These are phyloP conservation scores for Aaosphaeria arxii DNA, from an alignment of 2,329 filamentous ascomycete species.

Conservation along the genomic window DNA sequence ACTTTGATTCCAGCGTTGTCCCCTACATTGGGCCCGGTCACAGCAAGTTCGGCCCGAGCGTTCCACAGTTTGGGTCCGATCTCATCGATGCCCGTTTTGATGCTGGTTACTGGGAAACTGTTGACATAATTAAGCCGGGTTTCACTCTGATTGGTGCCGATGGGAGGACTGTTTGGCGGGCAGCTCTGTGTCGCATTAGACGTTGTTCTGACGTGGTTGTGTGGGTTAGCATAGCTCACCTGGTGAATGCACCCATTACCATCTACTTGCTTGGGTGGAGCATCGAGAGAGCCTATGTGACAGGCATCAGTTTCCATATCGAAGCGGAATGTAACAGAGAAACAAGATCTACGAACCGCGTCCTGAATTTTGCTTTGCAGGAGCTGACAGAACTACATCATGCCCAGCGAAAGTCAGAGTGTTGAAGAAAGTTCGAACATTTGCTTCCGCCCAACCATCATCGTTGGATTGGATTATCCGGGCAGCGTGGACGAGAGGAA, in stretches of 20 bases:
- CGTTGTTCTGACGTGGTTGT: no score
- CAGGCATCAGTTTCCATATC: not conserved
- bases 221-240: constrained; percentile 5
- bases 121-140: constrained; percentile 69
- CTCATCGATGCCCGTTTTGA: constrained; percentile 60
- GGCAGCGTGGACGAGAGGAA: constrained; percentile 24
- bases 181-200: constrained; percentile 45
- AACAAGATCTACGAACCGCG: constrained; percentile 35
- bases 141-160: constrained; percentile 56
- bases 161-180: constrained; percentile 52
- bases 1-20: constrained; percentile 56
- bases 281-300: constrained; percentile 51
- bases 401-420: constrained; percentile 56
- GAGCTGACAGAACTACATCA: constrained; percentile 62
- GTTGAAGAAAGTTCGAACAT: constrained; percentile 60
- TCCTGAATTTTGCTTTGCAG: constrained; percentile 65
- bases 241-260: constrained; percentile 56
- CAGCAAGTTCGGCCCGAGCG: constrained; percentile 58
- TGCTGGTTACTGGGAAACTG: constrained; percentile 63
- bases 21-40: constrained; percentile 63
- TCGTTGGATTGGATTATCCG: constrained; percentile 62
- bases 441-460: constrained; percentile 71
- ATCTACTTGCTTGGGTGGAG: constrained; percentile 47
- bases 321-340: not conserved
- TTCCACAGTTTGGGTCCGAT: constrained; percentile 56